Base-by-base conservation (phyloP, 2,329 filamentous ascomycete species). In the Cladosporium sp. region DNA sequence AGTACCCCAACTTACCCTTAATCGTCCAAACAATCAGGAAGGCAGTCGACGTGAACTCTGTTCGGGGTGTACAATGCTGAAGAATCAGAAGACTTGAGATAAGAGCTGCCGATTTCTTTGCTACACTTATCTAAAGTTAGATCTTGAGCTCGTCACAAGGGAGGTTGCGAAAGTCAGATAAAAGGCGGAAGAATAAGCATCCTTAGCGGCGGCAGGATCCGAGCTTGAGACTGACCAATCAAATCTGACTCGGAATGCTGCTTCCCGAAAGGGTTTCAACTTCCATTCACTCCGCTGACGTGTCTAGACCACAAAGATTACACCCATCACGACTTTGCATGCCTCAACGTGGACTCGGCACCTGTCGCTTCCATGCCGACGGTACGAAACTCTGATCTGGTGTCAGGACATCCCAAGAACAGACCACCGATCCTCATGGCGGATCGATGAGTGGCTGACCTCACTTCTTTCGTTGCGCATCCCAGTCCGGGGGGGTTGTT, bases 201-300 rank as follows among this genome's bases (percentile, higher is more conserved):
- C 22, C 22, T 28, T 38, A 38, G 35, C 35, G 35, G 35, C 35
- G 35, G 35, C 13, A n/a, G 16, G n/a, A 9, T 14, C 35, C 35
- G n/a, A 38, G 35, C 7, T 5, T 5, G 5, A 28, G 4, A 4
- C 7, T 5, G 7, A 28, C 35, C 11, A 38, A 18, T 38, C 11
- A 16, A 8, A 5, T n/a, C 4, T 4, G n/a, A 9, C 3, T 14
- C 35, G 8, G 35, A 38, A 16, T n/a, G 35, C 11, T 50, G 18
- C 38, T 50, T 50, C 48, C 48, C 38, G 28, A 50, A 43, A 37
- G 31, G 40, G 48, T 50, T 50, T 50, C 48, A 50, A 50, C 40
- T 43, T 50, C 48, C 42, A 40, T 11, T 28, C 28, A 19, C 48
- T 50, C 16, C 19, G 31, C 40, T 37, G 28, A 16, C 48, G 40